Base-by-base conservation (phyloP, 208 protist species). In the Sergeia podlipaevii region DNA sequence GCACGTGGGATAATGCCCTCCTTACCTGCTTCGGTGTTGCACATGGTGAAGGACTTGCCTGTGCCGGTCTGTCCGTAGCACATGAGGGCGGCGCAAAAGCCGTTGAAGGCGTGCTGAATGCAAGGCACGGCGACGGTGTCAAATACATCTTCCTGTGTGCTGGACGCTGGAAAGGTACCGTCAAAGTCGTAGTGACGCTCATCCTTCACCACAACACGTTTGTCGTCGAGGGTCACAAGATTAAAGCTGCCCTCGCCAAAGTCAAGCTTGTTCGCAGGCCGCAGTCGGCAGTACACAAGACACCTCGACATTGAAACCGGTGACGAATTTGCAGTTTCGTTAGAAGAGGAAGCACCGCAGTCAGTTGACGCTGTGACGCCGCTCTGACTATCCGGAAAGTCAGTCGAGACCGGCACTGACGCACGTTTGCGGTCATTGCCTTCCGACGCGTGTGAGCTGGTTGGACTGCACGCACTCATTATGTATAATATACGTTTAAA, bases 61-160 rank as follows among this genome's bases (percentile, higher is more conserved):
- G 91, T 94, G 43, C 89, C 88, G 7, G 91, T 97, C 64, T 93
- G 91, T 0, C 91, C 91, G 65, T 97, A 97, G 55, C 85, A 92
- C 85, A 97, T 93, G 21, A 97, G 60, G 0, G 91, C 86, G 4
- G 80, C 80, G 52, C 77, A 89, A 68, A 91, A 94, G 13, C 91
- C 91, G 20, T 90, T 76, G 56, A 97, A 86, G 17, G 87, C 81
- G 53, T 95, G 82, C 27, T 83, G 68, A 28, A 96, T 73, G 42
- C 83, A 92, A 1, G 89, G 81, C 2, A 83, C 58, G 7, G 84
- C 85, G 15, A 92, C 80, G n/a, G 73, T 41, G 18, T 86, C 48
- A 60, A 96, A 94, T 1, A 96, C 68, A 4, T 92, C 71, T 18
- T 73, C 57, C 55, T 96, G 89, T 34, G 77, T 85, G 26, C 64